These are phyloP conservation scores for Penicillium maclennaniae DNA, from an alignment of 495 filamentous ascomycete species.

Conservation along the genomic window DNA sequence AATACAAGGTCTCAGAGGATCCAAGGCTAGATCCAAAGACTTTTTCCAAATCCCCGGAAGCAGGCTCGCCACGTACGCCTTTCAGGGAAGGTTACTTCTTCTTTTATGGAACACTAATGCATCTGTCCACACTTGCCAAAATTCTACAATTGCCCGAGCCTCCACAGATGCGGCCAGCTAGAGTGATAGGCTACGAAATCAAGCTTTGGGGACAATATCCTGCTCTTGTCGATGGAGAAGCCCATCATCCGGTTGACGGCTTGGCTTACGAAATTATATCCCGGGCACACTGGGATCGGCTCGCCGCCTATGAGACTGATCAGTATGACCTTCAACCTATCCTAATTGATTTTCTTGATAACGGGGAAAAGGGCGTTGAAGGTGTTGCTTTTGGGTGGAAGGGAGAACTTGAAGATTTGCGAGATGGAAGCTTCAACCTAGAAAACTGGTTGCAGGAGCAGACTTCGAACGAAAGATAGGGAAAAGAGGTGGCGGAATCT, in stretches of 20 bases:
- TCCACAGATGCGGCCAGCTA: constrained; percentile 7
- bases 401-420: constrained; percentile 8
- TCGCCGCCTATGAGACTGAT: constrained; percentile 14
- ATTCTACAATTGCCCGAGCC: background rate
- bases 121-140: constrained; percentile 6
- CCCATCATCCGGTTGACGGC: constrained; percentile 5
- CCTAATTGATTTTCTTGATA: constrained; percentile 13
- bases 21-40: too few species aligned
- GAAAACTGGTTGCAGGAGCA: constrained; percentile 13
- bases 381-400: constrained; percentile 16
- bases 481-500: too few species aligned
- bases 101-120: constrained; percentile 14
- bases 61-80: too few species aligned
- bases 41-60: too few species aligned
- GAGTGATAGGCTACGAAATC: constrained; percentile 9
- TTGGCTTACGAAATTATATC: constrained; percentile 9
- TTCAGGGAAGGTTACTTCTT: too few species aligned
- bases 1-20: too few species aligned
- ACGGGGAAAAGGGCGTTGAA: constrained; percentile 3
- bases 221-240: constrained; percentile 7
- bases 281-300: constrained; percentile 8
- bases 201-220: constrained; percentile 16
- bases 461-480: too few species aligned
- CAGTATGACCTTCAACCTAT: constrained; percentile 6
- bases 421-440: constrained; percentile 10